phyloP scores from a whole-genome alignment of 73 alveolate species.

The Diophrys sp. region DNA sequence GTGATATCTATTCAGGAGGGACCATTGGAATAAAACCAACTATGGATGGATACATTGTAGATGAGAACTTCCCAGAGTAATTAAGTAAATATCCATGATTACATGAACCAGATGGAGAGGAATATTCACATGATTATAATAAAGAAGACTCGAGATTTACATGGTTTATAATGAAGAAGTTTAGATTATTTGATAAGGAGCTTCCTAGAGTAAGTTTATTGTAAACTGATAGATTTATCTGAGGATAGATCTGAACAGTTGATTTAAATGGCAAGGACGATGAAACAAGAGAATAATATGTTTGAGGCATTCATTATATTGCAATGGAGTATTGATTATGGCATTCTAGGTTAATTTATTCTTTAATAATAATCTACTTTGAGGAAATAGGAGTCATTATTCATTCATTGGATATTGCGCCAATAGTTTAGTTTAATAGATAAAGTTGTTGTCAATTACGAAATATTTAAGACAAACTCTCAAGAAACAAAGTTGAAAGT shows the following conservation, averaged over 20 bases:
- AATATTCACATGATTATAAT: not conserved
- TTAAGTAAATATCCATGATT: slow-evolving; percentile 7
- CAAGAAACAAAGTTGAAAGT: too few species aligned
- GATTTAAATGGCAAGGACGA: slow-evolving; percentile 75
- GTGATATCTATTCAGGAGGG: slow-evolving; percentile 72
- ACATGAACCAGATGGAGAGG: not conserved
- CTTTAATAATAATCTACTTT: slow-evolving; percentile 63
- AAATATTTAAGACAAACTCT: too few species aligned
- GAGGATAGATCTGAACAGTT: slow-evolving; percentile 78
- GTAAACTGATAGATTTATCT: slow-evolving; percentile 82
- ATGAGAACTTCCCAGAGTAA: not conserved
- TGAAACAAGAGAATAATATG: slow-evolving; percentile 72
- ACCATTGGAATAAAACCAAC: slow-evolving; percentile 62
- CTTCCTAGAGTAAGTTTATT: slow-evolving; percentile 6
- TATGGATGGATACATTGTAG: slow-evolving; percentile 46
- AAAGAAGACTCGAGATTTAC: not conserved
- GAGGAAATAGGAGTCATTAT: slow-evolving; percentile 86
- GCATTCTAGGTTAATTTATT: slow-evolving; percentile 79
- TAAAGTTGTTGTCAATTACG: too few species aligned
- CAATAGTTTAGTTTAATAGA: slow-evolving; percentile 66
- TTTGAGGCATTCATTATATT: slow-evolving; percentile 90
- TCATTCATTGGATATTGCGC: slow-evolving; percentile 67
- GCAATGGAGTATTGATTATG: slow-evolving; percentile 81
- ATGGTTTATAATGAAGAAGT: too few species aligned
- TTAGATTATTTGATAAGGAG: too few species aligned